These are phyloP conservation scores for Leucogyrophana mollusca DNA, from an alignment of 768 basidiomycete species.

Conservation along the genomic window DNA sequence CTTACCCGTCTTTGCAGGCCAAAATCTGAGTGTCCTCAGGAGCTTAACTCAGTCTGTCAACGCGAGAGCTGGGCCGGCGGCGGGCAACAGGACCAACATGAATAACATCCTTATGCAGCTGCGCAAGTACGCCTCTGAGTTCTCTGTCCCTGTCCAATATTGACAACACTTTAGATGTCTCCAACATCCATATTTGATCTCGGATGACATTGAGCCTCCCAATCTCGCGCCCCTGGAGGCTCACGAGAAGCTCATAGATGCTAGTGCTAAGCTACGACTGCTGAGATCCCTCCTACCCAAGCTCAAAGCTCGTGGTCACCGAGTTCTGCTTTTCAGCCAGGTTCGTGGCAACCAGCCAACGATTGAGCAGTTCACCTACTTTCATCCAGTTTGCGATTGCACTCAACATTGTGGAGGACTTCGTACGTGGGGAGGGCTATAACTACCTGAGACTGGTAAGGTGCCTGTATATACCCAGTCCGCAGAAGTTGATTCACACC, in stretches of 20 bases:
- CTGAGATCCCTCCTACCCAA: slow-evolving; percentile 79
- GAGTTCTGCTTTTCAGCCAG: slow-evolving; percentile 90
- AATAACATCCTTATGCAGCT: slow-evolving; percentile 88
- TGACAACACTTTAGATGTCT: slow-evolving; percentile 56
- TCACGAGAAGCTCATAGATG: slow-evolving; percentile 80
- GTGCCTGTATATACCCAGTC: background rate
- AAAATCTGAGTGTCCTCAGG: slow-evolving; percentile 67
- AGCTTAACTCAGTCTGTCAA: slow-evolving; percentile 50
- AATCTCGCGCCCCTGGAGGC: slow-evolving; percentile 54
- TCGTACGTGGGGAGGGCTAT: slow-evolving; percentile 75
- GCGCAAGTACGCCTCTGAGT: slow-evolving; percentile 58
- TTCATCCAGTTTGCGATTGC: slow-evolving; percentile 76
- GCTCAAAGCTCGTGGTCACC: slow-evolving; percentile 81
- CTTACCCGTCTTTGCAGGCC: slow-evolving; percentile 41
- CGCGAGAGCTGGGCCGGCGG: slow-evolving; percentile 27
- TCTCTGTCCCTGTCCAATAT: background rate
- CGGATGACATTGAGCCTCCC: slow-evolving; percentile 73
- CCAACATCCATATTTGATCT: slow-evolving; percentile 90
- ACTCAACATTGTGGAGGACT: slow-evolving; percentile 87
- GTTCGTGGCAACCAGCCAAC: slow-evolving; percentile 39
- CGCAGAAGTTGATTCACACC: slow-evolving; percentile 5
- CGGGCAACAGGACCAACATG: slow-evolving; percentile 51
- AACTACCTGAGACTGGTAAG: slow-evolving; percentile 77
- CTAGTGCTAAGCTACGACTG: slow-evolving; percentile 82
- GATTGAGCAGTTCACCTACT: background rate